These are phyloP conservation scores for Alternaria viburni DNA, from an alignment of 2,329 filamentous ascomycete genomes.

Conservation along the genomic window DNA sequence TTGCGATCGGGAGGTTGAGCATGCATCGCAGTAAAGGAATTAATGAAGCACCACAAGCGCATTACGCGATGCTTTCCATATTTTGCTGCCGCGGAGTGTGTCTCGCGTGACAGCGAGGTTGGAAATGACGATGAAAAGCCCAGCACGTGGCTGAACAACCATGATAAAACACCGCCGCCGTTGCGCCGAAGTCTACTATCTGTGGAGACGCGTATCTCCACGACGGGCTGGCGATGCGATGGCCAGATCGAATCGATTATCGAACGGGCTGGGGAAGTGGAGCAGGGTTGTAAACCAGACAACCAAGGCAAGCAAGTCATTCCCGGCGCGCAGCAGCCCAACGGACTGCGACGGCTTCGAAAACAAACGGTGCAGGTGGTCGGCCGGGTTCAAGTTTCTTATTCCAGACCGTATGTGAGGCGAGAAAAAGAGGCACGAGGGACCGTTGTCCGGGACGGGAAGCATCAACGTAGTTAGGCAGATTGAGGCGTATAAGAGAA, in stretches of 20 bases:
- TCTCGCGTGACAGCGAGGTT: neutral
- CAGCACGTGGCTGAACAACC: neutral
- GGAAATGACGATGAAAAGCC: neutral
- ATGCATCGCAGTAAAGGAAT: neutral
- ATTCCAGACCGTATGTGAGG: neutral
- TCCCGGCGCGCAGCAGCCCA: neutral
- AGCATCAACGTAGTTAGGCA: neutral
- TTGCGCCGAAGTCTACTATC: neutral
- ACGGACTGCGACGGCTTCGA: neutral
- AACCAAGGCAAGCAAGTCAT: neutral
- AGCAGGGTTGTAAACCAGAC: neutral
- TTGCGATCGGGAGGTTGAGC: neutral
- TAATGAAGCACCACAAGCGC: neutral
- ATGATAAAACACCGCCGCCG: neutral
- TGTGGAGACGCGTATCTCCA: neutral
- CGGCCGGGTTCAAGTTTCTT: neutral
- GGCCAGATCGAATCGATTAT: neutral
- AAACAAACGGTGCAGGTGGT: neutral
- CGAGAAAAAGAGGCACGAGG: neutral
- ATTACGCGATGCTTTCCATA: neutral
- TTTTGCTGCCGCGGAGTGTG: neutral
- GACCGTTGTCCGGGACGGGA: neutral
- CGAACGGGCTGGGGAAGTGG: neutral
- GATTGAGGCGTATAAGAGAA: neutral
- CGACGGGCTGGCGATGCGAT: neutral